phyloP scores from a whole-genome alignment of 192 early-diverging fungal species.

The Linnemannia hyalina region DNA sequence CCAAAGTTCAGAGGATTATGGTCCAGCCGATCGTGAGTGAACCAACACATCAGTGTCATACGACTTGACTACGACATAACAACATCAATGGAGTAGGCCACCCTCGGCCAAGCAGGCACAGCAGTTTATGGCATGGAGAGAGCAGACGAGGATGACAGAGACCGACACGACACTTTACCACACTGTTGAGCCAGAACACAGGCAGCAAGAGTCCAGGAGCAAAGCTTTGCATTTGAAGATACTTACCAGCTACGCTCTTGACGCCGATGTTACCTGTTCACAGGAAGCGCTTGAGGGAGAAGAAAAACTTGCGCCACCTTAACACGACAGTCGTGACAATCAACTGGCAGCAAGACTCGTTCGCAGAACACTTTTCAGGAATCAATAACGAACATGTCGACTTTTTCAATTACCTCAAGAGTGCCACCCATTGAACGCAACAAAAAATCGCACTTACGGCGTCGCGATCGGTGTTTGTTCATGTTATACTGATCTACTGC shows the following conservation, averaged over 20 bases:
- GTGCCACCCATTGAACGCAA: neutral
- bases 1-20: conserved; percentile 88
- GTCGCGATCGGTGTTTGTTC: neutral
- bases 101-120: neutral
- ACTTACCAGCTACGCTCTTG: no score
- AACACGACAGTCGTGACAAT: neutral
- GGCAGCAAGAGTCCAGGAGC: neutral
- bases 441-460: neutral
- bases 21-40: conserved; percentile 84
- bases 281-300: no score
- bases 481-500: neutral
- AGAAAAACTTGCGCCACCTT: no score
- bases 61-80: neutral
- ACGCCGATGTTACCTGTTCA: no score
- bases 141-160: neutral
- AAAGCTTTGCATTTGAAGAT: neutral
- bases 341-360: neutral
- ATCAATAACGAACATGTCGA: neutral
- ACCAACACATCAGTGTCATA: neutral
- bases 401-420: neutral
- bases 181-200: neutral
- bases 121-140: neutral
- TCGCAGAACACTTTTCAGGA: neutral
- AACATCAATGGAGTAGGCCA: no score
- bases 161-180: neutral